Base-by-base conservation (phyloP, 805 yeast genomes). In the Clavispora asparagi region DNA sequence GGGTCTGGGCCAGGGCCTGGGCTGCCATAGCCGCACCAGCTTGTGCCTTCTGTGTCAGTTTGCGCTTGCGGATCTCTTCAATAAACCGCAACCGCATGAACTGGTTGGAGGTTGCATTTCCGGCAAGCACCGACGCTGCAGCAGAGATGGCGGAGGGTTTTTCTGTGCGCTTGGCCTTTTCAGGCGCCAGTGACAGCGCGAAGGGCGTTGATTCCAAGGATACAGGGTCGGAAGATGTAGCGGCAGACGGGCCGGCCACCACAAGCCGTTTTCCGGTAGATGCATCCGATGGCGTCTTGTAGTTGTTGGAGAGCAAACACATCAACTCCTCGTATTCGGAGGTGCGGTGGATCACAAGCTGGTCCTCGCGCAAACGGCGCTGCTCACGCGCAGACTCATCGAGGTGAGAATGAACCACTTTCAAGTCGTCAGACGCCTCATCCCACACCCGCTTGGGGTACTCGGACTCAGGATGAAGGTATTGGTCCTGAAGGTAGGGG, bases 261-360 rank as follows among this genome's bases (percentile, higher is more conserved):
- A 70, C 69, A 54, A 72, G 65, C 47, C 64, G 65, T 48, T 66
- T 67, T 39, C 68, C 74, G 40, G 62, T 61, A 1, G 54, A 49
- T 41, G 63, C 50, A 27, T 72, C 75, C 41, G 68, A 73, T 23
- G 68, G 61, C 41, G 62, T 62, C 47, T 64, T 70, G 49, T 68
- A 62, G 48, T 67, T 70, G 48, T 65, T 65, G 3, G 75, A 69
- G 33, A 72, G 60, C 41, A 72, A 59, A 45, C 71, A 62, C 98
- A 92, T 92, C 60, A 90, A 72, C 60, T 88, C 95, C 64, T 94
- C 98, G 67, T 87, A 89, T 53, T 89, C 95, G 3, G 72, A 65
- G 1, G 91, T 81, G 55, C 86, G 86, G 60, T 89, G 96, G 33
- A 73, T 44, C 4, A 70, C 62, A 52, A 70, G 51, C 49, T 68